These are phyloP conservation scores for Stentor roeselii DNA, from an alignment of 73 alveolate genomes.

Conservation along the genomic window DNA sequence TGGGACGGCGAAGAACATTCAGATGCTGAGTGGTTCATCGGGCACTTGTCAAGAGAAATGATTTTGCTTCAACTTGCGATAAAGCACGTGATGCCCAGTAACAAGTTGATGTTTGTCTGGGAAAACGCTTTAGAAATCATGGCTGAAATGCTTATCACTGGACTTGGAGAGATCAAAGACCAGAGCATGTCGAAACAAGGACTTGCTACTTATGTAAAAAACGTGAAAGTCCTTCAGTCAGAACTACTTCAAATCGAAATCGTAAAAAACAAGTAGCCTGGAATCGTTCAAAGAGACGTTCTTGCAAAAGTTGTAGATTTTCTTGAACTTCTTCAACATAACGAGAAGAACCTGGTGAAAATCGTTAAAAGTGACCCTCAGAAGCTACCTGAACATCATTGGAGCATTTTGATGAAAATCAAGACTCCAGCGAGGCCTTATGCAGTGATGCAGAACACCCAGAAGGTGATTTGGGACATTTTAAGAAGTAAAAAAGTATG, in stretches of 20 bases:
- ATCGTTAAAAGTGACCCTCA: background rate
- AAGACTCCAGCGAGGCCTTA: conserved; percentile 17
- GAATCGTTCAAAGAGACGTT: background rate
- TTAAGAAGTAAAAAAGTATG: background rate
- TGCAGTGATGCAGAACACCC: background rate
- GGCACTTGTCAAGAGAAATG: conserved; percentile 13
- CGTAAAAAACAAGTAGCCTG: conserved; percentile 16
- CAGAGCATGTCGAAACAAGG: conserved; percentile 2
- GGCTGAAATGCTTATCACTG: conserved; percentile 5
- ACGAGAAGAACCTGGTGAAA: background rate
- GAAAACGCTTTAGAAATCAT: conserved; percentile 1
- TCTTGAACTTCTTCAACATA: background rate
- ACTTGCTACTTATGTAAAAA: conserved; percentile 3
- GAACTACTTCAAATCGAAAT: conserved; percentile 18
- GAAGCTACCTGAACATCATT: background rate
- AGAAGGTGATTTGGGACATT: background rate
- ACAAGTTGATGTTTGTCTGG: background rate
- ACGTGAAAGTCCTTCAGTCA: background rate
- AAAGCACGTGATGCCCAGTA: background rate
- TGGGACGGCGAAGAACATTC: conserved; percentile 14
- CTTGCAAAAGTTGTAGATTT: background rate
- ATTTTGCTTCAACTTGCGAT: background rate
- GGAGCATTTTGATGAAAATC: background rate
- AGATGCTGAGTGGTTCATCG: conserved; percentile 25
- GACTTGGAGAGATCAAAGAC: conserved; percentile 2